phyloP scores from a whole-genome alignment of 805 yeast species.

The Saccharomycopsis babjevae region DNA sequence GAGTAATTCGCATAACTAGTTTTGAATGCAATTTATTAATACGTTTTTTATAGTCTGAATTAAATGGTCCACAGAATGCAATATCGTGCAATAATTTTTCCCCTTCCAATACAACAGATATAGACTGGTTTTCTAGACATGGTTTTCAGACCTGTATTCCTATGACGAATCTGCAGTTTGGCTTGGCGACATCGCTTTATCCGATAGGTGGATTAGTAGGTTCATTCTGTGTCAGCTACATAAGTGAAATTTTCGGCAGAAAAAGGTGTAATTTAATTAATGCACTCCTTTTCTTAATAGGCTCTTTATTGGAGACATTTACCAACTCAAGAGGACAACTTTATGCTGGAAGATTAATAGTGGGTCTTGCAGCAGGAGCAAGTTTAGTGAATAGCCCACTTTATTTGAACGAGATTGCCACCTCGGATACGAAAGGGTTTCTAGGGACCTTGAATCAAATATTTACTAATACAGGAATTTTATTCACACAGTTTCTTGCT shows the following conservation, averaged over 20 bases:
- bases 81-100: conserved; percentile 41
- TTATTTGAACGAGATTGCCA: conserved; percentile 72
- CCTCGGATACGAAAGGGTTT: conserved; percentile 55
- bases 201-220: conserved; percentile 79
- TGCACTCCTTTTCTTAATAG: conserved; percentile 42
- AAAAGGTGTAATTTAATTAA: conserved; percentile 42
- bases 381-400: conserved; percentile 81
- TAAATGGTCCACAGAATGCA: conserved; percentile 77
- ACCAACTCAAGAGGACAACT: conserved; percentile 36
- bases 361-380: conserved; percentile 83
- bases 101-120: conserved; percentile 21
- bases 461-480: conserved; percentile 74
- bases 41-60: conserved; percentile 42
- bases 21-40: not conserved
- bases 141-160: conserved; percentile 38
- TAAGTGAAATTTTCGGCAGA: conserved; percentile 63
- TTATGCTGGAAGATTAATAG: conserved; percentile 58
- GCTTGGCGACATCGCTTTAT: conserved; percentile 67
- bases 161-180: conserved; percentile 47
- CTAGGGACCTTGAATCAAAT: conserved; percentile 89
- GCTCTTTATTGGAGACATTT: conserved; percentile 50
- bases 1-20: not conserved
- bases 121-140: conserved; percentile 31
- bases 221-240: conserved; percentile 53
- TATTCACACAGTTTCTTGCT: conserved; percentile 69